phyloP scores from a whole-genome alignment of 2,329 filamentous ascomycete species.

The Ophiostoma sp. region DNA sequence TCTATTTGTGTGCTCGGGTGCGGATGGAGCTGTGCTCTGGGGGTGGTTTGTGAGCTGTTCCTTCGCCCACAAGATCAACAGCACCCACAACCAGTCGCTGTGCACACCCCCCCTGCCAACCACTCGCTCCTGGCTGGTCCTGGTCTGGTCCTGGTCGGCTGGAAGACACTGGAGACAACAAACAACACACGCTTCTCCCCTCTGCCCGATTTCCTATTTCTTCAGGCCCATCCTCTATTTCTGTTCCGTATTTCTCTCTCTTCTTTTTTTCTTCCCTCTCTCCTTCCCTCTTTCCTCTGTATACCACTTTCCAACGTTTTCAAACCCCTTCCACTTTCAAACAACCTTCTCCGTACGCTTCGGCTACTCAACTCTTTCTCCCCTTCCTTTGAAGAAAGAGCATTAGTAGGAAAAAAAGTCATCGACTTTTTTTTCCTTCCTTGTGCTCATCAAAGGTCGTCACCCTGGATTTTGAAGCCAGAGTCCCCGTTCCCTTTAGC shows the following conservation, averaged over 20 bases:
- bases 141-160: neutral
- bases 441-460: slow-evolving; percentile 60
- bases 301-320: slow-evolving; percentile 29
- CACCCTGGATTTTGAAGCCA: slow-evolving; percentile 99
- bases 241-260: slow-evolving; percentile 18
- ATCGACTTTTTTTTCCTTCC: slow-evolving; percentile 53
- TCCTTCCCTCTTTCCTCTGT: neutral
- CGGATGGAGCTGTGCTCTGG: neutral
- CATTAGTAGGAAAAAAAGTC: slow-evolving; percentile 38
- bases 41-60: neutral
- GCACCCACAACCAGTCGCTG: neutral
- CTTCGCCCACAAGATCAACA: slow-evolving; percentile 1
- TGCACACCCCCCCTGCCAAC: slow-evolving; percentile 15
- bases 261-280: slow-evolving; percentile 21
- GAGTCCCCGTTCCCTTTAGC: slow-evolving; percentile 98
- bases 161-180: slow-evolving; percentile 11
- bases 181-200: slow-evolving; percentile 3
- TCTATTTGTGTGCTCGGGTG: slow-evolving; percentile 6
- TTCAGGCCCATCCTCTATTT: slow-evolving; percentile 26
- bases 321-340: slow-evolving; percentile 24
- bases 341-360: slow-evolving; percentile 12
- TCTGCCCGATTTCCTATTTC: slow-evolving; percentile 23
- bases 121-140: slow-evolving; percentile 13
- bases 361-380: slow-evolving; percentile 37
- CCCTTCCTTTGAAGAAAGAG: slow-evolving; percentile 50